Base-by-base conservation (phyloP, 306 rosid genomes). In the Prunus persica region DNA sequence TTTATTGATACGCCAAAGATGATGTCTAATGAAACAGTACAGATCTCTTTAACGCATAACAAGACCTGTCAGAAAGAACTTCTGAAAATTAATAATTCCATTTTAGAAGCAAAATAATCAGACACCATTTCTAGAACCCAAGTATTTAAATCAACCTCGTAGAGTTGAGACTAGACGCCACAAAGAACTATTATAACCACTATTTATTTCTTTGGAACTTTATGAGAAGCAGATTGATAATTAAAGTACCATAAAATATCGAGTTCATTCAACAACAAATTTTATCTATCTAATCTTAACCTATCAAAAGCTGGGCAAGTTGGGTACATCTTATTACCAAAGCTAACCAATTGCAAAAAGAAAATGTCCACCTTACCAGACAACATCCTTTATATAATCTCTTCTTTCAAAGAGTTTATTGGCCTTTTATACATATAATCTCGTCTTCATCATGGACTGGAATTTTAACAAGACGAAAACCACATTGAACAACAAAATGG, bases 1-100 rank as follows among this genome's bases (percentile, higher is more conserved):
- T 86, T 92, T 81, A 91, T 84, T 24, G 91, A 82, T 74, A 88
- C 69, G 60, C 89, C 85, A 88, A 85, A 94, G 75, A 90, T 46
- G 50, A 89, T 67, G 78, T 90, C 89, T 87, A 88, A 69, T 70
- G 88, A 84, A 76, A 86, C 82, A 70, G 76, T 32, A 32, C 38
- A 32, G 38, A 32, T 32, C 38, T 32, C 38, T 32, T 32, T 41
- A 27, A 90, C 49, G 30, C 78, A 65, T 41, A 70, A 47, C 46
- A 84, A 76, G 77, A 86, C 86, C 98, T 94, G 80, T 74, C 41
- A 70, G n/a, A 67, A 46, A 54, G 73, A 65, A 6, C 18, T 47
- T 8, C 12, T 30, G 3, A 28, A 20, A 49, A 45, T 25, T 30
- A 55, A 8, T 0, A 50, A 51, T 12, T n/a, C 52, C 27, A 6